Evolutionary conservation across 768 basidiomycete species (phyloP).

Genomic region (Phaeolepiota aurea): DNA sequence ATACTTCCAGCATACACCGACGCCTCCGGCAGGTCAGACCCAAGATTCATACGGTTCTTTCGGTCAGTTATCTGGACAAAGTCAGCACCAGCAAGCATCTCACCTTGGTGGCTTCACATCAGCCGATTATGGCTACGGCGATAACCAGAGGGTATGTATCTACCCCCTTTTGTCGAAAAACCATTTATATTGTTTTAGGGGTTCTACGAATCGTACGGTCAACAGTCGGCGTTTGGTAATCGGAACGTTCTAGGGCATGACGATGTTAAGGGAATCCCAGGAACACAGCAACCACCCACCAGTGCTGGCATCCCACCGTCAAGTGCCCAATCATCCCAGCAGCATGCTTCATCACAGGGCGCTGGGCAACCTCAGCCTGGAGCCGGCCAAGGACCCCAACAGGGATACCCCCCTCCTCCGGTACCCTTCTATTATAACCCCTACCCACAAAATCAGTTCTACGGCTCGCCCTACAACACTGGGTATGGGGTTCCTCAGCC

Average conservation of each 20-base stretch:
- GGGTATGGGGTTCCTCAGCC: slow-evolving; percentile 47
- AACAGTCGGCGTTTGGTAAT: slow-evolving; percentile 54
- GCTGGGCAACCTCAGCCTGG: slow-evolving; percentile 50
- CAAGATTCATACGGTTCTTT: slow-evolving; percentile 64
- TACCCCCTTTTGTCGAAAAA: slow-evolving; percentile 3
- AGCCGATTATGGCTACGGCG: slow-evolving; percentile 62
- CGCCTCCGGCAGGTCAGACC: slow-evolving; percentile 58
- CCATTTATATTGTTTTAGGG: slow-evolving; percentile 30
- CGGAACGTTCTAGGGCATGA: slow-evolving; percentile 65
- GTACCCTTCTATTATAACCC: slow-evolving; percentile 51
- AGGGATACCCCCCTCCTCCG: slow-evolving; percentile 55
- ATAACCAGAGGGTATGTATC: slow-evolving; percentile 52
- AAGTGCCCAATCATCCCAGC: slow-evolving; percentile 45
- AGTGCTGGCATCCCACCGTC: slow-evolving; percentile 42
- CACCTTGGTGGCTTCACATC: slow-evolving; percentile 47
- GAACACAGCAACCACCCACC: slow-evolving; percentile 45
- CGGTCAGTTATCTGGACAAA: slow-evolving; percentile 50
- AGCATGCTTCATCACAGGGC: slow-evolving; percentile 41
- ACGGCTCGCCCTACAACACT: slow-evolving; percentile 59
- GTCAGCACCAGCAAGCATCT: slow-evolving; percentile 52
- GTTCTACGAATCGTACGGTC: slow-evolving; percentile 71
- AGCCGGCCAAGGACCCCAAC: slow-evolving; percentile 57
- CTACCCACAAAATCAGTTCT: slow-evolving; percentile 75
- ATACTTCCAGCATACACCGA: slow-evolving; percentile 74
- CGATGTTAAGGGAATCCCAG: slow-evolving; percentile 64